phyloP scores from a whole-genome alignment of 176 grass and related monocot species.

The Alopecurus myosuroides region DNA sequence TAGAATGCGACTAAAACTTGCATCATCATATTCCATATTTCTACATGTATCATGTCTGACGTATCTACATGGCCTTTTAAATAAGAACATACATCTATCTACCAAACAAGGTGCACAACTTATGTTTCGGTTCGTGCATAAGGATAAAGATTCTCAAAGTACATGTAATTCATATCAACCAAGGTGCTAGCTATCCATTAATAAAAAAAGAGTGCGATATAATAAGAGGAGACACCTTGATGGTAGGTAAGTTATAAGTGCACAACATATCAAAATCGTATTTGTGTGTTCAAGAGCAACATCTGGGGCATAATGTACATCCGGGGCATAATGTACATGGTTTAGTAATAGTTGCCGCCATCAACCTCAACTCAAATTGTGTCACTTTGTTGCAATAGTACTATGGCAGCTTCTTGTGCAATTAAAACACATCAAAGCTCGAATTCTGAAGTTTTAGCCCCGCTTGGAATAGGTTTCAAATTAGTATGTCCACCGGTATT shows the following conservation, averaged over 20 bases:
- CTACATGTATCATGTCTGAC: background rate
- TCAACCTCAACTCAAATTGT: background rate
- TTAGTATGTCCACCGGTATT: too few relatives aligned
- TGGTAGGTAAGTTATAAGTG: background rate
- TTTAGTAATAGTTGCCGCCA: background rate
- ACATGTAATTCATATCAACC: background rate
- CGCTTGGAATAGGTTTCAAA: too few relatives aligned
- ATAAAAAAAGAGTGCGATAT: background rate
- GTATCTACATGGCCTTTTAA: background rate
- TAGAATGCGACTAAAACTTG: background rate
- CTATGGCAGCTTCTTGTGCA: background rate
- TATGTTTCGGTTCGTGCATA: background rate
- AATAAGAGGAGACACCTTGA: background rate
- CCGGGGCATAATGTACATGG: background rate
- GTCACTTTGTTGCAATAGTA: background rate
- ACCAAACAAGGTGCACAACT: background rate
- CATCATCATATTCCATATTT: background rate
- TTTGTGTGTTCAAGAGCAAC: background rate
- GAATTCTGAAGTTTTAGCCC: background rate
- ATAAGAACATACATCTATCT: background rate
- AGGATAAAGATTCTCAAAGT: background rate
- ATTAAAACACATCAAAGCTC: background rate
- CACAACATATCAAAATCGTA: background rate
- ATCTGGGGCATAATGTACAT: background rate
- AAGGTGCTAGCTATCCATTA: background rate